Conservation (phyloP, 345 rosid genomes). For the Aurinia saxatilis region DNA sequence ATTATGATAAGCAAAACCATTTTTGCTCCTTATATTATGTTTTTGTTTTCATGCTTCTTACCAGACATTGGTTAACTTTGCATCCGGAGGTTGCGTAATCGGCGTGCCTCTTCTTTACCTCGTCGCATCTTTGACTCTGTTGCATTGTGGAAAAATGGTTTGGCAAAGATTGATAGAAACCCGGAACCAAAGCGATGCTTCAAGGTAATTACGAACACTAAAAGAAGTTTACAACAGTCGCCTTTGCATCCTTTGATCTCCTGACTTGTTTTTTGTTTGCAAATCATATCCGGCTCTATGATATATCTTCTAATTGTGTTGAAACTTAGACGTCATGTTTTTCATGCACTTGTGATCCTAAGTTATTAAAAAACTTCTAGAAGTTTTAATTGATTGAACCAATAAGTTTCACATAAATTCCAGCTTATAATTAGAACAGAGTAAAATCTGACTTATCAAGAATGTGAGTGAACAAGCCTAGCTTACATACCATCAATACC, state of each 20-base stretch:
- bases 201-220: neutral
- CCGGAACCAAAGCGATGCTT: conserved; percentile 22
- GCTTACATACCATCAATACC: too few species aligned
- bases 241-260: neutral
- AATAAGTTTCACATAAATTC: too few species aligned
- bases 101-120: conserved; percentile 79
- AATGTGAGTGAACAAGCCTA: too few species aligned
- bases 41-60: neutral
- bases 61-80: conserved; percentile 86
- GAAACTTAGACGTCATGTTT: neutral
- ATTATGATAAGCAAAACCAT: neutral
- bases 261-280: neutral
- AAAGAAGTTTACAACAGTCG: neutral
- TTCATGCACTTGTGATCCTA: neutral
- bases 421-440: too few species aligned
- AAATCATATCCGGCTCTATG: neutral
- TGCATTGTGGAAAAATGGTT: conserved; percentile 75
- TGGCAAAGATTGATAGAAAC: conserved; percentile 65
- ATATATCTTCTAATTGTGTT: neutral
- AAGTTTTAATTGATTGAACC: neutral
- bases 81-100: conserved; percentile 65
- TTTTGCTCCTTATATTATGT: neutral
- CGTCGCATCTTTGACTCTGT: conserved; percentile 51
- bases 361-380: neutral
- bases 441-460: too few species aligned